Conservation (phyloP, 176 grass and related monocot genomes). For the Tillandsia leiboldiana region DNA sequence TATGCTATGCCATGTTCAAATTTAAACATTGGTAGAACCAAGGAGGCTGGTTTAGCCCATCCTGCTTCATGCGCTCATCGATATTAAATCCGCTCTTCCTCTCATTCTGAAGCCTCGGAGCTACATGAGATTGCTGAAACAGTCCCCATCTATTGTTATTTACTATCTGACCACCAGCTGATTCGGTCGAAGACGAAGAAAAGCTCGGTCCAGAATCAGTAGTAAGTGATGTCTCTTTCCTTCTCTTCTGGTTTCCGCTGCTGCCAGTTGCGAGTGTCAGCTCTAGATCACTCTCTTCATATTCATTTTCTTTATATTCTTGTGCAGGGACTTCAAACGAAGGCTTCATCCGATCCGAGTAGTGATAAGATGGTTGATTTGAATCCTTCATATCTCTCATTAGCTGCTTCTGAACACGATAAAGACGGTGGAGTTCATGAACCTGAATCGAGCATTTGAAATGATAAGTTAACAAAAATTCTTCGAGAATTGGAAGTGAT, state of each 20-base stretch:
- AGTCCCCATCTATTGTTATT: not conserved
- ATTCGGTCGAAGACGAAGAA: conserved; percentile 42
- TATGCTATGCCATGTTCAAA: conserved; percentile 39
- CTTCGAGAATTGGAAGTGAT: not conserved
- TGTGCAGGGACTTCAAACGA: not conserved
- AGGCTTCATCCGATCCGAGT: conserved; percentile 11
- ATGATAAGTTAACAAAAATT: not conserved
- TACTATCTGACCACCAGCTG: not conserved
- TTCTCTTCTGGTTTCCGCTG: conserved; percentile 14
- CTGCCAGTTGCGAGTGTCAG: conserved; percentile 54
- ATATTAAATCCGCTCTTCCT: conserved; percentile 15
- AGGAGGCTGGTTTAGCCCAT: conserved; percentile 46
- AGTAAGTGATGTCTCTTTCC: conserved; percentile 35
- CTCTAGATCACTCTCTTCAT: conserved; percentile 49
- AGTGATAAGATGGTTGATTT: conserved; percentile 5
- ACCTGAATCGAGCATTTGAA: conserved; percentile 34
- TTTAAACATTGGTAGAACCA: conserved; percentile 64
- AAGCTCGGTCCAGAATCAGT: conserved; percentile 41
- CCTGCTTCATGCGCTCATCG: conserved; percentile 24
- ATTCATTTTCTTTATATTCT: not conserved
- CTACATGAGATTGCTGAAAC: conserved; percentile 21
- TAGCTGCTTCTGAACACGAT: conserved; percentile 46
- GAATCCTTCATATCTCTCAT: conserved; percentile 38
- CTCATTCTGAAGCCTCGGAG: conserved; percentile 42
- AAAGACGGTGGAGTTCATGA: conserved; percentile 52